Percentiles rank a stretch among this genome's conserved stretches.
Conservation (phyloP, 108 stramenopile species). For the Cyclostephanos invisitatus region DNA sequence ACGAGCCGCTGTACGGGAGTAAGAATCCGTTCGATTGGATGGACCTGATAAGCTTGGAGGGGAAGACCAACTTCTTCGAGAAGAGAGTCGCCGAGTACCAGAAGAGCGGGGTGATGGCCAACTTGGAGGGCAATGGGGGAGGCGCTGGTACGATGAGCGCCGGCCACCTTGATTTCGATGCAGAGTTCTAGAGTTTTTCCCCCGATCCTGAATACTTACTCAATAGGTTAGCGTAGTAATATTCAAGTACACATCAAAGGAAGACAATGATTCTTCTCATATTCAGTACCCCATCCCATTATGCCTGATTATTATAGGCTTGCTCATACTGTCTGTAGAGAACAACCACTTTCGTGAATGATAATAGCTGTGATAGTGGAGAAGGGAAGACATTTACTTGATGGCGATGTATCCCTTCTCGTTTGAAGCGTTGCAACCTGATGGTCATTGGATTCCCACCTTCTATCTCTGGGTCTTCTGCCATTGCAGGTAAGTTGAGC, state of each 20-base stretch:
- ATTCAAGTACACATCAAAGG: neutral
- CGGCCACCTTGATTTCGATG: slow-evolving; percentile 60
- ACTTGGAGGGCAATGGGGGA: slow-evolving; percentile 45
- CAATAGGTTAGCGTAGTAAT: neutral
- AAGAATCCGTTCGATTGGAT: slow-evolving; percentile 96
- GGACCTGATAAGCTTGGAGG: slow-evolving; percentile 93
- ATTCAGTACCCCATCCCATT: no score
- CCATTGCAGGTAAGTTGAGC: no score
- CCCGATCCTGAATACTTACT: neutral
- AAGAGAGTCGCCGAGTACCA: slow-evolving; percentile 97
- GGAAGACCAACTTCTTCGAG: slow-evolving; percentile 99
- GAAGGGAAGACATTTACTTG: no score
- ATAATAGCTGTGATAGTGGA: no score
- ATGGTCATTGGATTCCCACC: no score
- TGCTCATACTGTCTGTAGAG: no score
- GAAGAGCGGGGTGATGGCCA: slow-evolving; percentile 95
- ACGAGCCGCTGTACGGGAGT: slow-evolving; percentile 72
- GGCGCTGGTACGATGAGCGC: slow-evolving; percentile 20
- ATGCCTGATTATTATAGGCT: no score
- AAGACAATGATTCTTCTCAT: no score
- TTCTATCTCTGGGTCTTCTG: no score
- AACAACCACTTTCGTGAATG: no score
- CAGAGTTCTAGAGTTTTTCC: slow-evolving; percentile 54
- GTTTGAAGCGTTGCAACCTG: no score
- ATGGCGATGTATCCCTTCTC: no score